Percentiles rank a stretch among this genome's conserved stretches.
Conservation (phyloP, 352 stramenopile species). For the Pythium myriotylum region DNA sequence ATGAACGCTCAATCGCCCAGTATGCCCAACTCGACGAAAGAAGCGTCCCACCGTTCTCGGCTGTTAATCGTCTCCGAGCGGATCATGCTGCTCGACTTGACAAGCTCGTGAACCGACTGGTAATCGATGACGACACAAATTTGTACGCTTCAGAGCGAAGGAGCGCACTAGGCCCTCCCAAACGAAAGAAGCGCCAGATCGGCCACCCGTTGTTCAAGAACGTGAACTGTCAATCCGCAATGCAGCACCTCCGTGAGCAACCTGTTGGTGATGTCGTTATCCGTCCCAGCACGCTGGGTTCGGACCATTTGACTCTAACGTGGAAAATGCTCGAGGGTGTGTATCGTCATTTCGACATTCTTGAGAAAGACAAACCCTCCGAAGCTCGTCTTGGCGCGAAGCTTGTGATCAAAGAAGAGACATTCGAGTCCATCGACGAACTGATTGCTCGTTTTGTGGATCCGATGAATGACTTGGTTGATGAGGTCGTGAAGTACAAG, state of each 20-base stretch:
- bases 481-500: conserved; percentile 87
- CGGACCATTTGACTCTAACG: conserved; percentile 85
- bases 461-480: conserved; percentile 88
- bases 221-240: conserved; percentile 81
- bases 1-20: conserved; percentile 70
- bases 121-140: conserved; percentile 79
- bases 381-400: conserved; percentile 80
- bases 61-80: conserved; percentile 52
- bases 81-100: conserved; percentile 77
- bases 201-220: conserved; percentile 86
- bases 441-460: conserved; percentile 87
- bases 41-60: conserved; percentile 55
- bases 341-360: conserved; percentile 88
- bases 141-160: conserved; percentile 28
- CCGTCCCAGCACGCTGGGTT: conserved; percentile 79
- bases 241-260: conserved; percentile 82
- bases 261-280: conserved; percentile 84
- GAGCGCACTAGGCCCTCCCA: conserved; percentile 37
- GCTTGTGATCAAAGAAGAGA: conserved; percentile 87
- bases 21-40: conserved; percentile 72
- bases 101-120: conserved; percentile 73
- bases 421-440: conserved; percentile 88
- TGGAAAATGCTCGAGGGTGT: conserved; percentile 90
- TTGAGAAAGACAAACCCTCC: conserved; percentile 87
- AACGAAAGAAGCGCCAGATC: conserved; percentile 88